phyloP scores from a whole-genome alignment of 2,329 filamentous ascomycete genomes.

The Zymoseptoria tritici region DNA sequence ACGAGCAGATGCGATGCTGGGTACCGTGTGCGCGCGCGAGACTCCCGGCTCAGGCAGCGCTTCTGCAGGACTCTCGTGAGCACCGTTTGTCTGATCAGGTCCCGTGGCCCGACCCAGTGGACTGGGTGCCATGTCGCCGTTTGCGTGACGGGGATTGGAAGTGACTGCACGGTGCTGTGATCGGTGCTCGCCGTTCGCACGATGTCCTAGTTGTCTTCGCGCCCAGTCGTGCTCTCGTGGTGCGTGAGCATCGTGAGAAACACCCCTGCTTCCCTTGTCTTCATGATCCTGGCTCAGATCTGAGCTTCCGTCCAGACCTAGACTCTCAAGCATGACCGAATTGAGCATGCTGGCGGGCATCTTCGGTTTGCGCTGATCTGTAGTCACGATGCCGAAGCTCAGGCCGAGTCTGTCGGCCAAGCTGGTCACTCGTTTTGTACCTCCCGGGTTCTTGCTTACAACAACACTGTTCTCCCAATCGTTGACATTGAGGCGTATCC shows the following conservation, averaged over 20 bases:
- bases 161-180: slow-evolving; percentile 14
- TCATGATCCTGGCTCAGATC: slow-evolving; percentile 13
- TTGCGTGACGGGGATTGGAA: slow-evolving; percentile 18
- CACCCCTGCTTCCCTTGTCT: slow-evolving; percentile 12
- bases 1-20: slow-evolving; percentile 19
- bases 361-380: slow-evolving; percentile 55
- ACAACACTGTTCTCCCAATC: slow-evolving; percentile 89
- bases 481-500: slow-evolving; percentile 83
- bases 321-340: slow-evolving; percentile 62
- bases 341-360: slow-evolving; percentile 57
- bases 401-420: slow-evolving; percentile 92
- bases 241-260: slow-evolving; percentile 5
- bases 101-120: slow-evolving; percentile 27
- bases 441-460: slow-evolving; percentile 95
- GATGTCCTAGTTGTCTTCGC: slow-evolving; percentile 5
- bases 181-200: slow-evolving; percentile 11
- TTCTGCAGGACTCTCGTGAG: slow-evolving; percentile 1
- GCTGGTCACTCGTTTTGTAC: slow-evolving; percentile 93
- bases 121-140: slow-evolving; percentile 23
- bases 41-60: slow-evolving; percentile 1
- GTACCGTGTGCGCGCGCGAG: slow-evolving; percentile 20
- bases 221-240: slow-evolving; percentile 25
- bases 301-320: slow-evolving; percentile 37
- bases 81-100: slow-evolving; percentile 22
- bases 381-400: slow-evolving; percentile 94